A percentile compares a stretch with the other conserved stretches of the same genome.
phyloP scores from a whole-genome alignment of 2,329 filamentous ascomycete species.

The Scorias spongiosa region DNA sequence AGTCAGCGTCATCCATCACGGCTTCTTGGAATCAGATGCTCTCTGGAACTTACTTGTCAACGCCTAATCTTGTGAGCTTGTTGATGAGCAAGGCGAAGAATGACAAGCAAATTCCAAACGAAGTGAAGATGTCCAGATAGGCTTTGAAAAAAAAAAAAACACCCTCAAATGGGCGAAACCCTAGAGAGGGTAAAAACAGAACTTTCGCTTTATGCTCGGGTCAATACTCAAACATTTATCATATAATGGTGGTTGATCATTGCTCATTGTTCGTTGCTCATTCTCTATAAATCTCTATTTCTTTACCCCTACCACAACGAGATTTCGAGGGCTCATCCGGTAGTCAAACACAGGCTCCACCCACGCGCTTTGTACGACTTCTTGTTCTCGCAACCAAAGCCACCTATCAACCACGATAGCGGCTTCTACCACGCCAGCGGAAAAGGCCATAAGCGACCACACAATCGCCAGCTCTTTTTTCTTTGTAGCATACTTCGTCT shows the following conservation, averaged over 20 bases:
- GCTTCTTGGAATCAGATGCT: conserved; percentile 54
- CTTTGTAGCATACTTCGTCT: conserved; percentile 43
- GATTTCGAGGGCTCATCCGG: conserved; percentile 66
- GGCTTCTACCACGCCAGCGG: conserved; percentile 75
- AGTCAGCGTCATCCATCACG: conserved; percentile 79
- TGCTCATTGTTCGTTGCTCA: too few species aligned
- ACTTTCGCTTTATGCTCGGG: too few species aligned
- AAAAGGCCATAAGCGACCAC: conserved; percentile 95
- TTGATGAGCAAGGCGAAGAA: too few species aligned
- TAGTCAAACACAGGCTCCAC: conserved; percentile 92
- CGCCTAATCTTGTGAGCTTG: neutral
- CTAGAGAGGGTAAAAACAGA: too few species aligned
- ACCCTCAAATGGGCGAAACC: too few species aligned
- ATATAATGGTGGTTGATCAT: too few species aligned
- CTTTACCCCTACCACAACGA: conserved; percentile 88
- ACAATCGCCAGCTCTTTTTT: conserved; percentile 74
- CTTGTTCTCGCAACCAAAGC: conserved; percentile 69
- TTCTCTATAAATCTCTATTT: conserved; percentile 10
- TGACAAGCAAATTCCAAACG: too few species aligned
- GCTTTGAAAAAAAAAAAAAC: too few species aligned
- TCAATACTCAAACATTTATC: too few species aligned
- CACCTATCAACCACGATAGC: conserved; percentile 83
- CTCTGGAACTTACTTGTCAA: conserved; percentile 39
- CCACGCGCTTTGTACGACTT: conserved; percentile 60
- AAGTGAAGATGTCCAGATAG: too few species aligned